Evolutionary conservation across 305 asterid genomes (phyloP).

Genomic region (Fraxinus sp.): DNA sequence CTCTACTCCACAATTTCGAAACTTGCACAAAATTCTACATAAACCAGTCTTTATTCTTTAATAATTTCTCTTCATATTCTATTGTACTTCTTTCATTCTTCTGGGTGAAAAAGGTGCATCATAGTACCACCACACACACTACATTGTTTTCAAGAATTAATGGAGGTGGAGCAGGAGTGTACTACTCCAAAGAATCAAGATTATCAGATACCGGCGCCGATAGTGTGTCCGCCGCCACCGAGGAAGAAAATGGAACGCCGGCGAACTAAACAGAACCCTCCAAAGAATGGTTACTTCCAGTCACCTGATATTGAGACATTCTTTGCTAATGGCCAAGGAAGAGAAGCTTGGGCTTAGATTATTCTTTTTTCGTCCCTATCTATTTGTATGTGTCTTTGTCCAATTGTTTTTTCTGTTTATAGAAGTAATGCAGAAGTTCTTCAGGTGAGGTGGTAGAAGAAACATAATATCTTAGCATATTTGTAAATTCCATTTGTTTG

Average conservation of each 20-base stretch:
- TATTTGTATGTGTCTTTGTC: neutral
- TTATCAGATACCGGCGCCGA: constrained; percentile 41
- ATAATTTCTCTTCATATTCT: neutral
- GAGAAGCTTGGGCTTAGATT: constrained; percentile 38
- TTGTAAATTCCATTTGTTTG: constrained; percentile 1
- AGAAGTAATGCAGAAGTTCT: neutral
- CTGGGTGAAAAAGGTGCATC: neutral
- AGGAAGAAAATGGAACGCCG: constrained; percentile 41
- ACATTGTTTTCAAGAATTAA: constrained; percentile 7
- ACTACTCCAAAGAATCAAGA: constrained; percentile 65
- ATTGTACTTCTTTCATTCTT: neutral
- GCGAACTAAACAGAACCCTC: constrained; percentile 33
- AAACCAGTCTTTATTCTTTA: constrained; percentile 7
- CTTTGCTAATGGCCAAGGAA: constrained; percentile 31
- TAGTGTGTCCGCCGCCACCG: constrained; percentile 70
- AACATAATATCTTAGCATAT: constrained; percentile 2
- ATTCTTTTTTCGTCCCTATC: neutral
- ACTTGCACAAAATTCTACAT: constrained; percentile 4
- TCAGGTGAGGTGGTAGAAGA: neutral
- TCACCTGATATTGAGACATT: constrained; percentile 60
- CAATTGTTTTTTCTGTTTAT: neutral
- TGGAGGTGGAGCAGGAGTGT: constrained; percentile 63
- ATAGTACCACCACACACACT: neutral
- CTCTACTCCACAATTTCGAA: constrained; percentile 1
- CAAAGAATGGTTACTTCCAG: constrained; percentile 52